Evolutionary conservation across 768 basidiomycete species (phyloP).

Genomic region (Mycena rebaudengoi): DNA sequence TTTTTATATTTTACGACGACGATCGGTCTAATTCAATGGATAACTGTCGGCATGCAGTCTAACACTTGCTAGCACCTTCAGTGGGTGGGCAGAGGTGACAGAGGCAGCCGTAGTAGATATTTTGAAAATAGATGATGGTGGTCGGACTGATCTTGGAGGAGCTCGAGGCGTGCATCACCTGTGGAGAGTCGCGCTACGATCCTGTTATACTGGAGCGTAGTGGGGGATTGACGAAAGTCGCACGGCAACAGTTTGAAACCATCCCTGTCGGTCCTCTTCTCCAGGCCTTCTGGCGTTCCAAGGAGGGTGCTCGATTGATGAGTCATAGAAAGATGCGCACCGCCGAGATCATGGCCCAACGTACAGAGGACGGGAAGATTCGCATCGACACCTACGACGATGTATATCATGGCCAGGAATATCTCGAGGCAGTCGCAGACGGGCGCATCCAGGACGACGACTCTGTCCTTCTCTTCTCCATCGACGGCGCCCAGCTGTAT

Average conservation of each 20-base stretch:
- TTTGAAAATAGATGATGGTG: too few relatives aligned
- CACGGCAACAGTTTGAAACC: slow-evolving; percentile 40
- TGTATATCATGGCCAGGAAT: slow-evolving; percentile 36
- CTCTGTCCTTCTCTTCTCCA: slow-evolving; percentile 33
- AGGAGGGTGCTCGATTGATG: slow-evolving; percentile 31
- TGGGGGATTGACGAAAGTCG: slow-evolving; percentile 16
- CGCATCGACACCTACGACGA: slow-evolving; percentile 31
- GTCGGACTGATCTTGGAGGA: too few relatives aligned
- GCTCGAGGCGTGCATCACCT: slow-evolving; percentile 36
- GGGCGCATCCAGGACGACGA: slow-evolving; percentile 38
- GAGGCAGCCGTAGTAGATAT: too few relatives aligned
- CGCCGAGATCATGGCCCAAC: slow-evolving; percentile 15
- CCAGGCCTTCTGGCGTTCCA: slow-evolving; percentile 39
- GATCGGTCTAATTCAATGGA: too few relatives aligned
- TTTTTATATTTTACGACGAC: too few relatives aligned
- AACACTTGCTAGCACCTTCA: too few relatives aligned
- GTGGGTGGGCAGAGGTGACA: too few relatives aligned
- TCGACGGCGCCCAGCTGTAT: slow-evolving; percentile 39
- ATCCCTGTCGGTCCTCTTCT: slow-evolving; percentile 48
- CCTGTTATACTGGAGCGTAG: slow-evolving; percentile 1
- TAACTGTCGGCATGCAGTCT: too few relatives aligned
- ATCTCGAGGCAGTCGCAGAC: slow-evolving; percentile 26
- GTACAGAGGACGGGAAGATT: not conserved
- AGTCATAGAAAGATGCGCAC: slow-evolving; percentile 27
- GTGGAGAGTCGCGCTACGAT: slow-evolving; percentile 35